Evolutionary conservation across 2,329 filamentous ascomycete genomes (phyloP), one percentile per base, ranked within the genome.

Genomic region (Metarhizium anisopliae): DNA sequence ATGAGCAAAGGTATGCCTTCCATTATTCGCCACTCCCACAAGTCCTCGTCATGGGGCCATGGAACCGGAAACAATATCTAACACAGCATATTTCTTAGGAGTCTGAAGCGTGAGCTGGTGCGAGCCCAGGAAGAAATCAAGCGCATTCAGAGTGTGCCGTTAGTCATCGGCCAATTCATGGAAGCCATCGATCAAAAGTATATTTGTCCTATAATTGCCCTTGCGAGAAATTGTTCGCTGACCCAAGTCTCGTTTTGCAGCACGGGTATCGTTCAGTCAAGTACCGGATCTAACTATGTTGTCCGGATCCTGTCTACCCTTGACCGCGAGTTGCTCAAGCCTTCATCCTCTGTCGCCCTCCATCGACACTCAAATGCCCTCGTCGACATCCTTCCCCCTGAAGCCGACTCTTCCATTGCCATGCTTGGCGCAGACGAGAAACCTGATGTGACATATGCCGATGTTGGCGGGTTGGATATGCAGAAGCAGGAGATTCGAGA

Each of bases 151-250:
- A 96, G 91, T 72, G 94, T 99, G 55, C 94, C 94, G 32, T 77
- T 99, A 59, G 94, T 99, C 60, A 99, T 99, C 70, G 94, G 94
- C 59, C 94, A 99, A 75, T 99, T 99, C 70, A 99, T 99, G 94
- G 94, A 99, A 76, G 94, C 94, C 55, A 99, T 99, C 69, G 94
- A 99, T 72, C 94, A 99, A 76, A 99, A 96, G 90, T 95, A 81
- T 72, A 82, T 14, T 30, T 20, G 5, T 2, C 42, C 58, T 52
- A 29, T 42, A 57, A 30, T 51, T 53, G 42, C 10, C 42, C 42
- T 10, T 20, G 42, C 6, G 42, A 45, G n/a, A 42, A 6, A 6
- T 13, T 6, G 2, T 20, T 20, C 30, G 8, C 29, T 50, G n/a
- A 6, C 49, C 59, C 47, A 43, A 8, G n/a, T 18, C 51, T 42